phyloP scores from a whole-genome alignment of 352 stramenopile species.

The Thraustotheca clavata region DNA sequence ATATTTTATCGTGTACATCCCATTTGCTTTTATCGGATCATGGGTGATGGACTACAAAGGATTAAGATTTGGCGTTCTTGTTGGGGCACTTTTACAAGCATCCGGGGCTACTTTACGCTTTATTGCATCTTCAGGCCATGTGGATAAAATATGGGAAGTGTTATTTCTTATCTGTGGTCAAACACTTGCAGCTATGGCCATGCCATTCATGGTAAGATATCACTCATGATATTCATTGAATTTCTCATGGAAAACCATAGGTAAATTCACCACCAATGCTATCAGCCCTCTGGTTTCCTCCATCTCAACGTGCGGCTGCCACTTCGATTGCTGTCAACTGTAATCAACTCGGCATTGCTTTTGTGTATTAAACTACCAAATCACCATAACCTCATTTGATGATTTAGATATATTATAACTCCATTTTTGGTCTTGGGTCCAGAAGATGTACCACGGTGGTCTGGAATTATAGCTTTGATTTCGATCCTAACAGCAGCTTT shows the following conservation, averaged over 20 bases:
- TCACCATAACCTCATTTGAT: not conserved
- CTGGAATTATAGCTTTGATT: not conserved
- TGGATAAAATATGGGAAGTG: slow-evolving; percentile 12
- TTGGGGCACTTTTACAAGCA: slow-evolving; percentile 48
- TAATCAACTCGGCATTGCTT: slow-evolving; percentile 56
- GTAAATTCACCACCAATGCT: slow-evolving; percentile 68
- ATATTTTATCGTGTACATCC: slow-evolving; percentile 73
- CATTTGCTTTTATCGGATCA: slow-evolving; percentile 65
- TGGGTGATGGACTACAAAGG: slow-evolving; percentile 78
- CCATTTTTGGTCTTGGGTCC: slow-evolving; percentile 1
- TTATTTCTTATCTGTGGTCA: slow-evolving; percentile 46
- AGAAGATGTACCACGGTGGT: slow-evolving; percentile 1
- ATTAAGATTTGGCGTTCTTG: slow-evolving; percentile 46
- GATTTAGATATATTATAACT: slow-evolving; percentile 3
- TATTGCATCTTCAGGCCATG: not conserved
- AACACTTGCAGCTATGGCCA: slow-evolving; percentile 49
- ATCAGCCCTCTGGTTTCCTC: slow-evolving; percentile 65
- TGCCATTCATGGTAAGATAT: slow-evolving; percentile 59
- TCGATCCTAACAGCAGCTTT: not conserved
- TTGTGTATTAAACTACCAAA: slow-evolving; percentile 35
- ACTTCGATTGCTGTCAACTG: slow-evolving; percentile 69
- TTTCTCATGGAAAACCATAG: not conserved
- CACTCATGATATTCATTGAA: not conserved
- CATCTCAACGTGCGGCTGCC: slow-evolving; percentile 48
- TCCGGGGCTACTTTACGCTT: slow-evolving; percentile 41